Base-by-base conservation (phyloP, 345 rosid species). In the Noccaea caerulescens region DNA sequence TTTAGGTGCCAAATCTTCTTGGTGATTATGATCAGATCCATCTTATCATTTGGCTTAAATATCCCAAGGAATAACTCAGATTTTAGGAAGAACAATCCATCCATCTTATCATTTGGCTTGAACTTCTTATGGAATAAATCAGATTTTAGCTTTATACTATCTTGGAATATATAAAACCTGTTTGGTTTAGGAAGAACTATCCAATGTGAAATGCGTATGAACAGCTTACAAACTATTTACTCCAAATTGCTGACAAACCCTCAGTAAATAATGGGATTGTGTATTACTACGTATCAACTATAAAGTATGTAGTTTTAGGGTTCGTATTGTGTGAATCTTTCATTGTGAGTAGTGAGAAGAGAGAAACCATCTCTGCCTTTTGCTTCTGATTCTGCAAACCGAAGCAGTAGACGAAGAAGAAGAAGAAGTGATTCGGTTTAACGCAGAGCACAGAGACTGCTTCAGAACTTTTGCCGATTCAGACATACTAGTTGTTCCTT, bases 351-450 rank as follows among this genome's bases (percentile, higher is more conserved):
- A 77, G 39, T 76, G 75, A 58, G 85, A 73, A 64, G 92, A 85
- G 73, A 87, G 75, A 82, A 93, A 85, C 82, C 92, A 77, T 79
- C 97, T 80, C 71, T 91, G 98, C 72, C 98, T 84, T 73, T 84
- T 91, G 83, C 98, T 93, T 80, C 97, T 82, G 66, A 88, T 82
- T 34, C 88, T 85, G 59, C 66, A 76, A 72, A 72, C 83, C 3
- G 87, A 66, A 3, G 83, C 62, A 66, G 77, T 20, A 2, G 88
- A 80, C 0, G 23, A 27, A 27, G 30, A 3, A 27, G 84, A 72
- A 25, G 87, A 77, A 10, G 70, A 54, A 4, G 75, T 57, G 59
- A 76, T 56, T 32, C 86, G 63, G 69, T 53, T 83, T 32, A 89
- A 66, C 16, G 83, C 83, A 4, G 69, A 64, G 37, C 72, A 72